A percentile compares a stretch with the other conserved stretches of the same genome.
These are phyloP conservation scores for Sesbania bispinosa DNA, from an alignment of 306 rosid genomes.

Conservation along the genomic window DNA sequence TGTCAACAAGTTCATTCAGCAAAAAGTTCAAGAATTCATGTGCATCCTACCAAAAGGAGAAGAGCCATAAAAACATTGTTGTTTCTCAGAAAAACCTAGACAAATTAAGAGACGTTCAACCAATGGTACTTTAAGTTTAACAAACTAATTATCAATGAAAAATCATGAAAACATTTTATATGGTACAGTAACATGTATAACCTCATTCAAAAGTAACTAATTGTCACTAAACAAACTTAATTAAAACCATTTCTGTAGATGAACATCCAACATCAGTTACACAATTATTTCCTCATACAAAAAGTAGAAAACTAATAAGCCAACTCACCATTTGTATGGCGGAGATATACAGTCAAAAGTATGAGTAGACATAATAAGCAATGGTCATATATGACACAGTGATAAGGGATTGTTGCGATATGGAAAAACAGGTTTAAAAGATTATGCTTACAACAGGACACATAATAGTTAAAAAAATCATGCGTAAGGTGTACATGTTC, in stretches of 20 bases:
- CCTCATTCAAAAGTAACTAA: neutral
- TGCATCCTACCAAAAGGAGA: conserved; percentile 75
- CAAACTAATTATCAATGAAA: neutral
- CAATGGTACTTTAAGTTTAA: neutral
- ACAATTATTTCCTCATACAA: neutral
- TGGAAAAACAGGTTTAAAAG: neutral
- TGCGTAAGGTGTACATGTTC: neutral
- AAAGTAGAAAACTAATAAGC: too few relatives aligned
- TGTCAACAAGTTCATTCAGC: conserved; percentile 97
- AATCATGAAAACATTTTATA: neutral
- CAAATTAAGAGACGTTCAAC: conserved; percentile 1
- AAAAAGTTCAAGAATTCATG: conserved; percentile 97
- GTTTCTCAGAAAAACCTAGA: conserved; percentile 16
- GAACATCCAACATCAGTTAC: neutral
- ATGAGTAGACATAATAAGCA: neutral
- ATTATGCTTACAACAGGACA: neutral
- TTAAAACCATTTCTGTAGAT: neutral
- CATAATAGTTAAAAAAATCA: neutral
- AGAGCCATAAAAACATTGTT: conserved; percentile 19
- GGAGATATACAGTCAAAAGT: conserved; percentile 4
- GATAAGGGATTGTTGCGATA: neutral
- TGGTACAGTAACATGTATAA: neutral
- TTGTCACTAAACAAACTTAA: neutral
- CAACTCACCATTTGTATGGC: neutral
- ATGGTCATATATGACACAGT: conserved; percentile 5